phyloP scores from a whole-genome alignment of 768 basidiomycete genomes.

The Tulasnella sp. region DNA sequence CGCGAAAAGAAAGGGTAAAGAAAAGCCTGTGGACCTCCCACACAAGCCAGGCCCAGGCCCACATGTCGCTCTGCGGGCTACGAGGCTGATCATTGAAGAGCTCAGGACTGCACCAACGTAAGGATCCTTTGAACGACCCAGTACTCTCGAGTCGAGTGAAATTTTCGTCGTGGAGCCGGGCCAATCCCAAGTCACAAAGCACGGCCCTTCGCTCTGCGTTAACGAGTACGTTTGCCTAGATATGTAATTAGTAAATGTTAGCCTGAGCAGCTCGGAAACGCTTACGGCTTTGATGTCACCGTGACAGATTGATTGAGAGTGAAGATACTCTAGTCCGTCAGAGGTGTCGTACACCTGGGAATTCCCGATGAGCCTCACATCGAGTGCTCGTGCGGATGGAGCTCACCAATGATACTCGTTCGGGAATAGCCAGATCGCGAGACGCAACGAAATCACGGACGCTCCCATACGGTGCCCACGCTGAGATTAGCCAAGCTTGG shows the following conservation, averaged over 20 bases:
- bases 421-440: background rate
- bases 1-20: background rate
- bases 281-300: background rate
- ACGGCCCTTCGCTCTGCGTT: background rate
- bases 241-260: background rate
- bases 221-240: constrained; percentile 10
- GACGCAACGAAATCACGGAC: background rate
- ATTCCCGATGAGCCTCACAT: background rate
- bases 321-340: background rate
- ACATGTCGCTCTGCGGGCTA: background rate
- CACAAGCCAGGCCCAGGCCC: constrained; percentile 13
- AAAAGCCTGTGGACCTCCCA: background rate
- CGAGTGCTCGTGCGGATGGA: background rate
- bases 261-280: background rate
- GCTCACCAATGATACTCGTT: background rate
- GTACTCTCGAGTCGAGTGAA: background rate
- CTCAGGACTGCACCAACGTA: constrained; percentile 21
- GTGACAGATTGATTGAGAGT: background rate
- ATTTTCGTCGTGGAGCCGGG: background rate
- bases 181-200: constrained; percentile 14
- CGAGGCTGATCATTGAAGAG: constrained; percentile 1
- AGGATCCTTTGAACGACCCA: background rate
- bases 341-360: background rate
- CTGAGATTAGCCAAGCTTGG: background rate
- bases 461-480: background rate